Conservation (phyloP, 257 asterid genomes). For the Solanum sejunctum region DNA sequence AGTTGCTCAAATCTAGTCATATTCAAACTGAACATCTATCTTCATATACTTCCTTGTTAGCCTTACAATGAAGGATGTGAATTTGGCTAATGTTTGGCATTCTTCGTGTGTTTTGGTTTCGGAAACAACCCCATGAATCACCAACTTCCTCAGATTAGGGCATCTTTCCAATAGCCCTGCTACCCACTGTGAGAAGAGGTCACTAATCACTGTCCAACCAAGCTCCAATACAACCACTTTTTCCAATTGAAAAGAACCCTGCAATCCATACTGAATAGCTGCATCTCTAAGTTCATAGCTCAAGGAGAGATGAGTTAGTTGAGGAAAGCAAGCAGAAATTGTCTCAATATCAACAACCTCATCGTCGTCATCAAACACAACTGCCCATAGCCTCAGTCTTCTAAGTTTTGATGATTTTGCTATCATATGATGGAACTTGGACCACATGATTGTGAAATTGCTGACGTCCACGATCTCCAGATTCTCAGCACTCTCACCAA, state of each 20-base stretch:
- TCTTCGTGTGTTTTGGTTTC: conserved; percentile 89
- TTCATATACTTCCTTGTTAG: conserved; percentile 64
- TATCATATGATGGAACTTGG: conserved; percentile 80
- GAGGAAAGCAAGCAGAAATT: conserved; percentile 74
- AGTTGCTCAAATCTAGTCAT: conserved; percentile 29
- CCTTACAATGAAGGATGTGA: conserved; percentile 57
- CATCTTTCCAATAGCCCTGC: conserved; percentile 68
- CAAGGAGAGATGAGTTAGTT: conserved; percentile 53
- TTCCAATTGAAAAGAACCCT: conserved; percentile 53
- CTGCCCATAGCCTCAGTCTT: conserved; percentile 83
- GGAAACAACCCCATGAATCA: conserved; percentile 70
- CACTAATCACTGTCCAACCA: conserved; percentile 82
- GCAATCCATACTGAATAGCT: conserved; percentile 59
- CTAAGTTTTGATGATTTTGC: conserved; percentile 61
- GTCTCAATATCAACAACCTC: conserved; percentile 79
- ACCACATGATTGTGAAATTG: conserved; percentile 91
- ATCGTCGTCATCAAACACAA: conserved; percentile 85
- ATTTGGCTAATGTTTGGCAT: conserved; percentile 59
- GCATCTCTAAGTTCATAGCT: conserved; percentile 71
- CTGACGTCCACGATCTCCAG: conserved; percentile 81
- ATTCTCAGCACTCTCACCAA: conserved; percentile 73
- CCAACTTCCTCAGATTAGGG: conserved; percentile 58
- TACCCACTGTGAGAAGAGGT: conserved; percentile 64
- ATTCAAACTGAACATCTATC: conserved; percentile 67
- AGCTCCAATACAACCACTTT: conserved; percentile 77